Evolutionary conservation across 768 basidiomycete species (phyloP).

Genomic region (Sarcomyxa edulis): DNA sequence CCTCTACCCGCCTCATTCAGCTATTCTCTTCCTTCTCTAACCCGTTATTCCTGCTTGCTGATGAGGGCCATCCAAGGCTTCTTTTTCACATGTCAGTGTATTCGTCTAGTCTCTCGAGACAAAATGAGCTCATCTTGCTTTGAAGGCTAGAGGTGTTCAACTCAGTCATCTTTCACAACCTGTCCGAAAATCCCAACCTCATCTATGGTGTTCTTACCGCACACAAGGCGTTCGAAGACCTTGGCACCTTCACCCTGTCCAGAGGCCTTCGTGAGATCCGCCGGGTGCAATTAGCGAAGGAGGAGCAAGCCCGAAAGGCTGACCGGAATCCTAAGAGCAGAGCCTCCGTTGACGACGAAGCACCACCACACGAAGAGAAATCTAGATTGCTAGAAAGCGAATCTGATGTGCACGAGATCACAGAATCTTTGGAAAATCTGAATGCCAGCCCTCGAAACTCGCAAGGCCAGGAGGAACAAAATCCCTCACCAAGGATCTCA

Average conservation of each 20-base stretch:
- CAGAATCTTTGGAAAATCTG: conserved; percentile 12
- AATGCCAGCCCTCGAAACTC: conserved; percentile 10
- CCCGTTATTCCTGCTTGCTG: conserved; percentile 83
- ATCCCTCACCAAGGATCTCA: conserved; percentile 21
- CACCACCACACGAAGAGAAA: conserved; percentile 56
- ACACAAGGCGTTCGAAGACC: conserved; percentile 81
- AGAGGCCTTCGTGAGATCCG: conserved; percentile 84
- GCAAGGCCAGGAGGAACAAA: conserved; percentile 12
- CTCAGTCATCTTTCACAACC: conserved; percentile 69
- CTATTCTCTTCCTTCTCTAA: conserved; percentile 90
- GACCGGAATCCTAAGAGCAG: conserved; percentile 35
- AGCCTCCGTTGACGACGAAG: conserved; percentile 24
- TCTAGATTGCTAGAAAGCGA: conserved; percentile 57
- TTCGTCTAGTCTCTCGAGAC: neutral
- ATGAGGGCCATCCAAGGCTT: conserved; percentile 91
- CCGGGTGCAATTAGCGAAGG: conserved; percentile 64
- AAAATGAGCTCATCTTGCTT: neutral
- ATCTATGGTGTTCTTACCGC: conserved; percentile 82
- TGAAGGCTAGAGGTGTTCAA: conserved; percentile 88
- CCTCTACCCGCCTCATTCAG: conserved; percentile 81
- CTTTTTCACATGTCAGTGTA: conserved; percentile 80
- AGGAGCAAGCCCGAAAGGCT: conserved; percentile 49
- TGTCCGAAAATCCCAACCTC: conserved; percentile 82
- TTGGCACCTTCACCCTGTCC: conserved; percentile 88
- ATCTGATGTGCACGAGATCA: conserved; percentile 22